phyloP scores from a whole-genome alignment of 2,329 filamentous ascomycete species.

The Bipolaris oryzae region DNA sequence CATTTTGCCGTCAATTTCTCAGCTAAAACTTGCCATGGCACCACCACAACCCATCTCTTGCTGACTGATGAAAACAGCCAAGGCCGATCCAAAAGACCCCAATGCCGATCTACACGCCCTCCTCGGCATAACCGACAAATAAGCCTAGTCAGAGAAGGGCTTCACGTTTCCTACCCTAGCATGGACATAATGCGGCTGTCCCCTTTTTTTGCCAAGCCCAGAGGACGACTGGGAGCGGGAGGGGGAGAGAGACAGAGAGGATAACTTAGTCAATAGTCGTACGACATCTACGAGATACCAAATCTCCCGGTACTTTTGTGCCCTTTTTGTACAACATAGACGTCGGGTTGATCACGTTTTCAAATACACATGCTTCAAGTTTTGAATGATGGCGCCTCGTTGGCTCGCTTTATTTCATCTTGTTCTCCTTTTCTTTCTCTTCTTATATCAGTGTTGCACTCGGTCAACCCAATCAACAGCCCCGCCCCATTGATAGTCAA shows the following conservation, averaged over 20 bases:
- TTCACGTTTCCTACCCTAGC: conserved; percentile 28
- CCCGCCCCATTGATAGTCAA: no score
- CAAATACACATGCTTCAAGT: conserved; percentile 40
- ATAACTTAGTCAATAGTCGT: conserved; percentile 27
- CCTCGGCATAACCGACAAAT: conserved; percentile 48
- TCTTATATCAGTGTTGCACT: no score
- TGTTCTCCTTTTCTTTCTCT: background rate
- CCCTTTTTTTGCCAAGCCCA: conserved; percentile 8
- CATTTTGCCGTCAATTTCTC: background rate
- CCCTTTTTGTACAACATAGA: conserved; percentile 51
- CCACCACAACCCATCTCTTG: background rate
- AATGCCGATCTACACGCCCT: conserved; percentile 89
- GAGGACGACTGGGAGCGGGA: conserved; percentile 20
- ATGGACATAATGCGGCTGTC: conserved; percentile 29
- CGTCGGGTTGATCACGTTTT: conserved; percentile 43
- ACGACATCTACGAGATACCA: conserved; percentile 29
- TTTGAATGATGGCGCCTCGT: background rate
- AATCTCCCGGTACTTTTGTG: conserved; percentile 47
- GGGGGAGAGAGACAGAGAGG: background rate
- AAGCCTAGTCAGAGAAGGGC: conserved; percentile 10
- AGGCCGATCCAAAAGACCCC: conserved; percentile 76
- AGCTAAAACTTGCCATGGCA: background rate
- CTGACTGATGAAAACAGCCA: conserved; percentile 47
- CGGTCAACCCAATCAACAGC: no score
- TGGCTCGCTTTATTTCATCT: background rate